These are phyloP conservation scores for Monilinia vaccinii-corymbosi DNA, from an alignment of 2,329 filamentous ascomycete genomes.

Conservation along the genomic window DNA sequence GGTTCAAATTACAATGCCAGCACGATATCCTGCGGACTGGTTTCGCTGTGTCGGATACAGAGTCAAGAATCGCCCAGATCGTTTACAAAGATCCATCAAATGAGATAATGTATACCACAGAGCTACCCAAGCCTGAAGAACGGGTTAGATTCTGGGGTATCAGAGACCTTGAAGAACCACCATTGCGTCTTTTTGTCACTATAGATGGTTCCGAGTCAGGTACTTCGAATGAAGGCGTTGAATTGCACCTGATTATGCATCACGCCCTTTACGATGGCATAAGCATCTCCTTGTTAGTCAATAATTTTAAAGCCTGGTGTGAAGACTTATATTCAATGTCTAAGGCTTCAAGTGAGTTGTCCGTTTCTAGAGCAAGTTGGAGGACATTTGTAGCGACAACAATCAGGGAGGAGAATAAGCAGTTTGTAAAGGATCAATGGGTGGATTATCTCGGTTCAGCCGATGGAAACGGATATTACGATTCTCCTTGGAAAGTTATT, in stretches of 20 bases:
- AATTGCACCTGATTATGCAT: slow-evolving; percentile 53
- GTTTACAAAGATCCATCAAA: slow-evolving; percentile 37
- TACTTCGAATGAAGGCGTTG: not conserved
- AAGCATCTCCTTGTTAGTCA: slow-evolving; percentile 58
- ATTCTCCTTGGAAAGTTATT: not conserved
- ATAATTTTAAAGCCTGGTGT: slow-evolving; percentile 32
- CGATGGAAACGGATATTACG: not conserved
- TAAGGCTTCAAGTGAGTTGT: slow-evolving; percentile 11
- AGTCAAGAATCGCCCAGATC: slow-evolving; percentile 54
- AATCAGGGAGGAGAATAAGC: not conserved
- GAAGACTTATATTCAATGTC: slow-evolving; percentile 14
- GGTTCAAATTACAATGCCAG: slow-evolving; percentile 46
- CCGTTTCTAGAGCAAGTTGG: slow-evolving; percentile 34
- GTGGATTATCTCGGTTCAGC: not conserved
- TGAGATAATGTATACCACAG: slow-evolving; percentile 27
- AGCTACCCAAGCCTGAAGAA: slow-evolving; percentile 1
- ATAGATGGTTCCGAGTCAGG: not conserved
- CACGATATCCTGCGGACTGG: slow-evolving; percentile 62
- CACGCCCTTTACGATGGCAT: slow-evolving; percentile 85
- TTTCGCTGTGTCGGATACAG: slow-evolving; percentile 35
- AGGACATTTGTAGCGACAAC: not conserved
- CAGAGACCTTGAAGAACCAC: slow-evolving; percentile 17
- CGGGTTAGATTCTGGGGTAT: not conserved
- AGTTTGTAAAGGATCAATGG: slow-evolving; percentile 7
- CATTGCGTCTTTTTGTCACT: slow-evolving; percentile 21